A percentile compares a stretch with the other conserved stretches of the same genome.
Evolutionary conservation across 805 yeast genomes (phyloP).

Genomic region (Suhomyces pyralidae): DNA sequence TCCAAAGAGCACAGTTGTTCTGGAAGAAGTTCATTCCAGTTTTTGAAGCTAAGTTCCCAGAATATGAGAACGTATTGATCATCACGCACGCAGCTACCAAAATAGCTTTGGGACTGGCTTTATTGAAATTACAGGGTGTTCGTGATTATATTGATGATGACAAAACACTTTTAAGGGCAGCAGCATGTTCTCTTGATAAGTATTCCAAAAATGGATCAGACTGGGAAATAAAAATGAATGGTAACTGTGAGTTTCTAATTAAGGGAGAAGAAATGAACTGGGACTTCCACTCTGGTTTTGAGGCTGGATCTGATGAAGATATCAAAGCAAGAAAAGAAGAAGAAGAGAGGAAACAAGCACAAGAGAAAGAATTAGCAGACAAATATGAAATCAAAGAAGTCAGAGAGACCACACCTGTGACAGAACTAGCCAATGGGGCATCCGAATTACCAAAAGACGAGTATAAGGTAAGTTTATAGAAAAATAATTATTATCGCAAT

Average conservation of each 20-base stretch:
- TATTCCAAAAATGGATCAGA: conserved; percentile 33
- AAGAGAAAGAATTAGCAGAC: conserved; percentile 46
- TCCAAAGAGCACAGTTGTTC: conserved; percentile 55
- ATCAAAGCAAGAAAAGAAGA: conserved; percentile 43
- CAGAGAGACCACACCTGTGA: conserved; percentile 17
- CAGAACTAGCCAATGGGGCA: conserved; percentile 14
- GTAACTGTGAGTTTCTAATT: conserved; percentile 65
- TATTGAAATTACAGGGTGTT: conserved; percentile 51
- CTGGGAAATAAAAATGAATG: conserved; percentile 70
- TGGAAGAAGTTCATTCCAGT: conserved; percentile 55
- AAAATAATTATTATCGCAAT: conserved; percentile 1
- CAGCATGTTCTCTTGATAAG: conserved; percentile 80
- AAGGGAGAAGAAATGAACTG: conserved; percentile 93
- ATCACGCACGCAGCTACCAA: conserved; percentile 93
- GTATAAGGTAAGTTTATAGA: conserved; percentile 24
- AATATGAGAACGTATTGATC: conserved; percentile 60
- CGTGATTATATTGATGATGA: conserved; percentile 50
- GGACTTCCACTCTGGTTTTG: conserved; percentile 73
- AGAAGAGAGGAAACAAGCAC: conserved; percentile 19
- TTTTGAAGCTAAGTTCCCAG: conserved; percentile 57
- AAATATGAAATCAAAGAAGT: conserved; percentile 45
- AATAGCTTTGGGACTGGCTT: conserved; percentile 79
- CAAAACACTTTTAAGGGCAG: conserved; percentile 53
- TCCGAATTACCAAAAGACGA: conserved; percentile 16
- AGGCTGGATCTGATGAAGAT: conserved; percentile 90